Evolutionary conservation across 2,329 filamentous ascomycete species (phyloP).

Genomic region (Ophiostoma populinum): DNA sequence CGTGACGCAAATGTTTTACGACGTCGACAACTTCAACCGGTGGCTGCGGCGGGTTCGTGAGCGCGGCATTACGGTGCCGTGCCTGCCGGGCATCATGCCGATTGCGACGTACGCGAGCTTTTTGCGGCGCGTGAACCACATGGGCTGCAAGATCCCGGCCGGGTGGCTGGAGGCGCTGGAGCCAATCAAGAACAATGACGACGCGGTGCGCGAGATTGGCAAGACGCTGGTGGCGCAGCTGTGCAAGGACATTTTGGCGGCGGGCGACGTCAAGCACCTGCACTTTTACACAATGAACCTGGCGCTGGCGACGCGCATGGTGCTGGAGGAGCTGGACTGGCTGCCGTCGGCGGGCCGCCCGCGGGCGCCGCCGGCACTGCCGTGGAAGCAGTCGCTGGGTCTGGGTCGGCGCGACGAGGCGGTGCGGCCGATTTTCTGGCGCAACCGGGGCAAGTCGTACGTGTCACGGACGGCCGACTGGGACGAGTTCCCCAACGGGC

Average conservation of each 20-base stretch:
- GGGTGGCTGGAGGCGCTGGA: slow-evolving; percentile 71
- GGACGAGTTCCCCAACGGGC: slow-evolving; percentile 97
- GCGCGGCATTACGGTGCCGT: slow-evolving; percentile 53
- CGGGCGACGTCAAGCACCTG: slow-evolving; percentile 61
- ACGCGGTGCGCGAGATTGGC: slow-evolving; percentile 76
- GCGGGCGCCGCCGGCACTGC: slow-evolving; percentile 63
- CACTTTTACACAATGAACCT: slow-evolving; percentile 99
- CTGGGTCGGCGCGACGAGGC: slow-evolving; percentile 82
- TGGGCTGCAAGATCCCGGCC: slow-evolving; percentile 67
- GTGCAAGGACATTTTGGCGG: slow-evolving; percentile 70
- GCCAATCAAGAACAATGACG: slow-evolving; percentile 91
- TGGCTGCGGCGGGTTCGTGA: slow-evolving; percentile 81
- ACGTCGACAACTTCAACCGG: slow-evolving; percentile 81
- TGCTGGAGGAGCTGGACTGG: slow-evolving; percentile 76
- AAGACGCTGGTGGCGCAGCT: slow-evolving; percentile 75
- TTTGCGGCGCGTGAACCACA: slow-evolving; percentile 76
- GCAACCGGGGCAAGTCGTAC: slow-evolving; percentile 91
- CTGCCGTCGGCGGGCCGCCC: slow-evolving; percentile 63
- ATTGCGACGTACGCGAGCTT: slow-evolving; percentile 94
- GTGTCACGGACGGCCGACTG: slow-evolving; percentile 91
- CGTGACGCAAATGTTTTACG: slow-evolving; percentile 99
- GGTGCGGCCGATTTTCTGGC: slow-evolving; percentile 96
- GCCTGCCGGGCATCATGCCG: slow-evolving; percentile 81
- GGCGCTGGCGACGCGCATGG: slow-evolving; percentile 81
- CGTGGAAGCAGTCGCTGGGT: slow-evolving; percentile 89